phyloP scores from a whole-genome alignment of 768 basidiomycete genomes.

The Leccinum broughii region DNA sequence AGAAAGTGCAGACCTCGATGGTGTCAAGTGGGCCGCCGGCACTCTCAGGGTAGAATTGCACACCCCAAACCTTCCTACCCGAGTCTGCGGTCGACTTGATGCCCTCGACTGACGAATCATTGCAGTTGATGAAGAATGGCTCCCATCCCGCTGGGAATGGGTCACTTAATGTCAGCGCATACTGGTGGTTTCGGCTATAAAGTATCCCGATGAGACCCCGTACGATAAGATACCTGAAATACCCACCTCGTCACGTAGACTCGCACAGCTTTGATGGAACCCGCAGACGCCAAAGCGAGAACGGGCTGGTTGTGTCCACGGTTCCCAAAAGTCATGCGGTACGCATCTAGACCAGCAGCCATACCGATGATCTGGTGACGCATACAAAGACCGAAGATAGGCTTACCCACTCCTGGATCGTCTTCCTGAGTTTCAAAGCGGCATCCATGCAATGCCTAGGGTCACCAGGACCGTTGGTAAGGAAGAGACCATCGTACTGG shows the following conservation, averaged over 20 bases:
- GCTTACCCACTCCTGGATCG: constrained; percentile 87
- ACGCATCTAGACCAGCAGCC: constrained; percentile 94
- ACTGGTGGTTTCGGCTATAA: constrained; percentile 77
- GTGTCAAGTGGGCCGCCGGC: no score
- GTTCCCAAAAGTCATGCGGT: constrained; percentile 99
- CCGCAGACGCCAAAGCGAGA: constrained; percentile 85
- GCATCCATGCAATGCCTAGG: constrained; percentile 91
- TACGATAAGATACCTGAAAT: neutral
- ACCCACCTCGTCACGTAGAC: constrained; percentile 94
- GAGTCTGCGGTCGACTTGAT: constrained; percentile 79
- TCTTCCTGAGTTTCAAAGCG: constrained; percentile 74
- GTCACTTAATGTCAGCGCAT: constrained; percentile 91
- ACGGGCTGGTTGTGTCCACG: constrained; percentile 99
- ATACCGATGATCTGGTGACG: constrained; percentile 88
- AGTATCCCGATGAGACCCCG: neutral
- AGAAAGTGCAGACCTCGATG: no score
- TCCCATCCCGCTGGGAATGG: constrained; percentile 98
- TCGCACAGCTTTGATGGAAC: constrained; percentile 91
- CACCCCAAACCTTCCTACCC: no score
- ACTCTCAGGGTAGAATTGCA: no score
- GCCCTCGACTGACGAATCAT: constrained; percentile 97
- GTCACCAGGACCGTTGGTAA: constrained; percentile 96
- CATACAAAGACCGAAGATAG: constrained; percentile 99
- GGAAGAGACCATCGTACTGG: constrained; percentile 91
- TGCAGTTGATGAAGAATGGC: constrained; percentile 65